Conservation (phyloP, 257 asterid species). For the Penstemon eatonii region DNA sequence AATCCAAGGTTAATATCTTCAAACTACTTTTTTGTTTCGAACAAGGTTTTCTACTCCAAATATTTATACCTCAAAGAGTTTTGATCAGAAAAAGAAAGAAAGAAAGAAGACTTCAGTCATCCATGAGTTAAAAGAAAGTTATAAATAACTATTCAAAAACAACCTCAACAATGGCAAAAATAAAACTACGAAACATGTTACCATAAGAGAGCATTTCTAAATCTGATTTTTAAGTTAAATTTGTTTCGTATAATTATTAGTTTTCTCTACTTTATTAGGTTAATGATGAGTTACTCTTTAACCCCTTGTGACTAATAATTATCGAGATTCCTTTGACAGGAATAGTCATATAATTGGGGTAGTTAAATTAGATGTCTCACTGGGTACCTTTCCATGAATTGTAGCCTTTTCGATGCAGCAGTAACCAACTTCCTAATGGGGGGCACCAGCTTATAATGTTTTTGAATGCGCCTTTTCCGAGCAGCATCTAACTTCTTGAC, state of each 20-base stretch:
- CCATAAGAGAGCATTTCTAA: no score
- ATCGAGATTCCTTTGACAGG: neutral
- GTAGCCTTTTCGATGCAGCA: no score
- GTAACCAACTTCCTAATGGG: slow-evolving; percentile 38
- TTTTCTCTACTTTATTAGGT: neutral
- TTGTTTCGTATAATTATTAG: neutral
- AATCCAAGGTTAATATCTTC: slow-evolving; percentile 19
- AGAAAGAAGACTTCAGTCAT: slow-evolving; percentile 3
- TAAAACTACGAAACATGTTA: neutral
- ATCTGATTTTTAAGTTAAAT: no score
- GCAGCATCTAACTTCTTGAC: slow-evolving; percentile 88
- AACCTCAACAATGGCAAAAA: neutral
- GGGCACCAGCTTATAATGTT: slow-evolving; percentile 81
- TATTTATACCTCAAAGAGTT: neutral
- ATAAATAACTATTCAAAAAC: neutral
- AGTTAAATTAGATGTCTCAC: neutral
- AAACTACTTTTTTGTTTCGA: neutral
- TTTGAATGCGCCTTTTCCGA: slow-evolving; percentile 70
- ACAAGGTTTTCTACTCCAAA: slow-evolving; percentile 1
- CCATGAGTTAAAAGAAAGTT: slow-evolving; percentile 2
- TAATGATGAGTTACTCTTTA: neutral
- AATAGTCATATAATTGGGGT: slow-evolving; percentile 5
- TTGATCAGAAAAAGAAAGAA: neutral
- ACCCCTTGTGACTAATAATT: no score
- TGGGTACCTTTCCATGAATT: slow-evolving; percentile 49